Base-by-base conservation (phyloP, 23 red algal species). In the Gracilaria vermiculophylla region DNA sequence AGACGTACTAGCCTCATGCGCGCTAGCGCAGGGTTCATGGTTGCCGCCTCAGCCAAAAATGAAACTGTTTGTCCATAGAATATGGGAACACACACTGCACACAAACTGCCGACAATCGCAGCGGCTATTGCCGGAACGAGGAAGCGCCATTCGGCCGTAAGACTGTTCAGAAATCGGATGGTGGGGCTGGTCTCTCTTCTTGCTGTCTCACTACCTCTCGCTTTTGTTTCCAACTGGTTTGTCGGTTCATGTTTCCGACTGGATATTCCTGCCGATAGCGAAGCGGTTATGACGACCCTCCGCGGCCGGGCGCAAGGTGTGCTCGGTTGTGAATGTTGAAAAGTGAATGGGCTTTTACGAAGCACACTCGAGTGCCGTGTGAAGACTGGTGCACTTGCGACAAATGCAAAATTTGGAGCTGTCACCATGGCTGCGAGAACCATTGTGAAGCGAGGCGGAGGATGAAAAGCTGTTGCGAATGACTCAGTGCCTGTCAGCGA, bases 41-140 rank as follows among this genome's bases (percentile, higher is more conserved):
- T 42, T 41, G n/a, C 69, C 1, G 69, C 58, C 23, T 56, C 69
- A 21, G 84, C 50, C 21, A 76, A 43, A 29, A 88, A 53, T 17
- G 44, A 47, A 13, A 66, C 54, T 12, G 58, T 66, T 77, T 53
- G 48, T 28, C 84, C 72, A 27, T 69, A 71, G 15, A 85, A 7
- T 23, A 85, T 29, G 25, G 81, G 81, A 52, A 69, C 43, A 32
- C 12, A 54, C n/a, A 88, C 31, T 15, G 84, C 66, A 48, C 84
- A 77, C 24, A 76, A 21, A 49, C 84, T 88, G 23, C 20, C 84
- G 37, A 66, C 1, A 15, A 88, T 16, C 3, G 84, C 84, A 24
- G 69, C 69, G n/a, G 73, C 33, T 78, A 88, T 25, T 14, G 84
- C 84, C 12, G 84, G 84, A 56, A 83, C 36, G 10, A 83, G 79